Base-by-base conservation (phyloP, 2,329 filamentous ascomycete species). In the Paracamarosporium sp. region DNA sequence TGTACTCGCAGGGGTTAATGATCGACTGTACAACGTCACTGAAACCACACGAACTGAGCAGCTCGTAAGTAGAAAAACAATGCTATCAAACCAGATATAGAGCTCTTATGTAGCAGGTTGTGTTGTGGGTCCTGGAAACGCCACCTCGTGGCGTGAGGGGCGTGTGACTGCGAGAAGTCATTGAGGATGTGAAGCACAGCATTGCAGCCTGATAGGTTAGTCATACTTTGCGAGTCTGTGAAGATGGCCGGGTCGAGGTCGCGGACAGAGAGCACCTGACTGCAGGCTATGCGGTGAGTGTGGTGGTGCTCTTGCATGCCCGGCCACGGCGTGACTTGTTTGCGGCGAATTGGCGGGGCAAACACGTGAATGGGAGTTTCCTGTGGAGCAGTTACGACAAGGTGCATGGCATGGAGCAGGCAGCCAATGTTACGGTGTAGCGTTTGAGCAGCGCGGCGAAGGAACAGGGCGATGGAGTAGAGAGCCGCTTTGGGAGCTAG, bases 141-240 rank as follows among this genome's bases (percentile, higher is more conserved):
- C 47, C 33, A 50, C 47, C 7, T 1, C 8, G 33, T 30, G 47
- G 33, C 47, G 33, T 41, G 35, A 31, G 17, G 48, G 24, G 36
- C 48, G 36, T 36, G 48, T 51, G 48, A 51, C 20, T 20, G 28
- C 17, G 15, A 11, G 27, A n/a, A 24, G 35, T 33, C 17, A n/a
- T 4, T 9, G n/a, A 31, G 25, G 15, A 51, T 41, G 36, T 51
- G 36, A 51, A 51, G 48, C 48, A 51, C 48, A 30, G 36, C 48
- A 25, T 51, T 11, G 27, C 22, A 12, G 48, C 48, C 36, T 43
- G 27, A n/a, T 25, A 17, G 11, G 22, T 27, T 31, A 41, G 36
- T 40, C 48, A 33, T 41, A 50, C 5, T 15, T 50, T 20, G 28
- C 27, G 27, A 38, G 20, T 50, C 33, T 9, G 48, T 51, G 48